Evolutionary conservation across 2,329 filamentous ascomycete genomes (phyloP).

Genomic region (Teratosphaeria epicoccoides): DNA sequence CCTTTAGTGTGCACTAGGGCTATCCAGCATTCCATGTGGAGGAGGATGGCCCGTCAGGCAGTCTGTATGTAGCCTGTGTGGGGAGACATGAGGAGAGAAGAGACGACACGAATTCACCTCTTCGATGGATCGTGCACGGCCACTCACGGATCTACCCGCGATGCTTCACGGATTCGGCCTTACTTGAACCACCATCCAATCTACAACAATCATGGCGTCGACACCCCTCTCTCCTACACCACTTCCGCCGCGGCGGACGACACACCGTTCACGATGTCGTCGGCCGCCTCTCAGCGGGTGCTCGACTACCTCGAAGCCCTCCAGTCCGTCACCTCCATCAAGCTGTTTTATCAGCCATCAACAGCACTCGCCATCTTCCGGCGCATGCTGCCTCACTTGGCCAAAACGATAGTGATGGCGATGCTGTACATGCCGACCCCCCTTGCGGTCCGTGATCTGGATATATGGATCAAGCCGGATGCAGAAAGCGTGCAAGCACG

Average conservation of each 20-base stretch:
- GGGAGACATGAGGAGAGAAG: neutral
- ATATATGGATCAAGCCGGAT: constrained; percentile 70
- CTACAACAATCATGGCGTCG: neutral
- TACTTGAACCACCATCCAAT: neutral
- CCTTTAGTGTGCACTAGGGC: no score
- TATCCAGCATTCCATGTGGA: no score
- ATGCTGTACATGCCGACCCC: constrained; percentile 83
- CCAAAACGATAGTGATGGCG: constrained; percentile 92
- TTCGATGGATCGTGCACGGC: neutral
- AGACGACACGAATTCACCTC: neutral
- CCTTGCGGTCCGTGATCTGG: constrained; percentile 67
- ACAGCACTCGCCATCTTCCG: constrained; percentile 92
- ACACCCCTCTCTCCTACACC: neutral
- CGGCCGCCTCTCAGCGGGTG: constrained; percentile 46
- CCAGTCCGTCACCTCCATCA: constrained; percentile 77
- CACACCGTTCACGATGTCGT: constrained; percentile 20
- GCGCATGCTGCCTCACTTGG: constrained; percentile 88
- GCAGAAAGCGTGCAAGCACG: constrained; percentile 43
- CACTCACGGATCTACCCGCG: neutral
- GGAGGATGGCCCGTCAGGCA: no score
- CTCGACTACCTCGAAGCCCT: constrained; percentile 91
- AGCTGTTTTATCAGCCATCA: constrained; percentile 90
- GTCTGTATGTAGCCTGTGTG: neutral
- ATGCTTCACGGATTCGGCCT: neutral
- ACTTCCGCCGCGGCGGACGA: neutral